Evolutionary conservation across 148 eudicot genomes (phyloP).

Genomic region (Pharnaceum exiguum): DNA sequence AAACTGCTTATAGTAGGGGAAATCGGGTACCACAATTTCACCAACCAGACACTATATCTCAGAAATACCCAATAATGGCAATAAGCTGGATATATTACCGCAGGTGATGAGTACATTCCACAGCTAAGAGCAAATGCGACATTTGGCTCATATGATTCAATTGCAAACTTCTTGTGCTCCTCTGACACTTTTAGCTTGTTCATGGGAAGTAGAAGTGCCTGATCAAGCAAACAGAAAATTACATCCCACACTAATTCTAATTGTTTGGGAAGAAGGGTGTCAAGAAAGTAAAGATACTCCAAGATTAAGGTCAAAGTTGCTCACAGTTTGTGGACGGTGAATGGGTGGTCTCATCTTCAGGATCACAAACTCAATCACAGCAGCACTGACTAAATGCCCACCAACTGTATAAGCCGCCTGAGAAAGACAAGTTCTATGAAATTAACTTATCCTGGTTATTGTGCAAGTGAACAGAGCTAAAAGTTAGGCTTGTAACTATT

Average conservation of each 20-base stretch:
- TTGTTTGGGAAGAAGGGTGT: background rate
- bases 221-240: conserved; percentile 2
- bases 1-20: no score
- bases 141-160: conserved; percentile 33
- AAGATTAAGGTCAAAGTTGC: background rate
- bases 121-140: conserved; percentile 31
- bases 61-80: no score
- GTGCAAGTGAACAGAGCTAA: no score
- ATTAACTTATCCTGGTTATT: no score
- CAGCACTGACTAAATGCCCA: conserved; percentile 36
- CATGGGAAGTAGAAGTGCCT: conserved; percentile 32
- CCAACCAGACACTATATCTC: no score
- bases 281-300: background rate
- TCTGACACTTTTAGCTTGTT: conserved; percentile 32
- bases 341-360: conserved; percentile 38
- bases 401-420: conserved; percentile 39
- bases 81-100: conserved; percentile 15
- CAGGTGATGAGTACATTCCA: conserved; percentile 37
- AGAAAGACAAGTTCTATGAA: no score
- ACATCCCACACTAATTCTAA: background rate
- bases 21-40: no score
- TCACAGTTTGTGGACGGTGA: conserved; percentile 36
- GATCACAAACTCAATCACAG: conserved; percentile 32
- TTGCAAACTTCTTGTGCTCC: conserved; percentile 29
- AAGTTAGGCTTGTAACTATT: no score